Conservation (phyloP, 148 eudicot genomes). For the Salicornia ramosissima region DNA sequence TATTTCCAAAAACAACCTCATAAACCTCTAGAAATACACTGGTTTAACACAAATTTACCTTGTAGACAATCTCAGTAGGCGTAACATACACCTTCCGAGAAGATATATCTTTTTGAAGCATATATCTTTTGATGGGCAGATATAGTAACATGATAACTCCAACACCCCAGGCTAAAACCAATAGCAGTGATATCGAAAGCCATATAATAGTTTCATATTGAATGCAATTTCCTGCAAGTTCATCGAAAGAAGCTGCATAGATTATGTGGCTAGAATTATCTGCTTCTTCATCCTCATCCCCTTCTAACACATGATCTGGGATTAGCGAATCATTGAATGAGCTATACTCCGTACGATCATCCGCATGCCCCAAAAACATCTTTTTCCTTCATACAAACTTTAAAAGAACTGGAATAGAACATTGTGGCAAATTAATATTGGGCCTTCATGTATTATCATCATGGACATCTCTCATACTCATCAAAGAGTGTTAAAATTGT, state of each 20-base stretch:
- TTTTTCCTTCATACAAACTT: constrained; percentile 17
- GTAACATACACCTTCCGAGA: constrained; percentile 79
- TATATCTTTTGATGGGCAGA: constrained; percentile 67
- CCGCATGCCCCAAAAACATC: constrained; percentile 69
- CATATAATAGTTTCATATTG: constrained; percentile 79
- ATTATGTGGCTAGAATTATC: constrained; percentile 41
- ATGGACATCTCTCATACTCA: background rate
- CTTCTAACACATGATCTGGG: constrained; percentile 43
- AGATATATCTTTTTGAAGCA: constrained; percentile 66
- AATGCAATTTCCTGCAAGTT: constrained; percentile 48
- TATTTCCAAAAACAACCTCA: background rate
- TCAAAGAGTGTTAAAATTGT: background rate
- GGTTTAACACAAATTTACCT: constrained; percentile 36
- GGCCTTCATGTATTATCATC: background rate
- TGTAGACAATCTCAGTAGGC: constrained; percentile 60
- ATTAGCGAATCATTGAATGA: constrained; percentile 48
- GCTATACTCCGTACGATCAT: constrained; percentile 36
- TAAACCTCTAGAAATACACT: background rate
- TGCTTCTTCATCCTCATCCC: constrained; percentile 50
- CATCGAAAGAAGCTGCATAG: constrained; percentile 78
- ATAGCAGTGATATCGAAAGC: constrained; percentile 65
- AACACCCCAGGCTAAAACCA: constrained; percentile 92
- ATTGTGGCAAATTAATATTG: background rate
- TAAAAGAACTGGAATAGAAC: background rate
- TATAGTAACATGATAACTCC: constrained; percentile 72